These are phyloP conservation scores for Talaromyces verruculosus DNA, from an alignment of 2,329 filamentous ascomycete genomes.

Conservation along the genomic window DNA sequence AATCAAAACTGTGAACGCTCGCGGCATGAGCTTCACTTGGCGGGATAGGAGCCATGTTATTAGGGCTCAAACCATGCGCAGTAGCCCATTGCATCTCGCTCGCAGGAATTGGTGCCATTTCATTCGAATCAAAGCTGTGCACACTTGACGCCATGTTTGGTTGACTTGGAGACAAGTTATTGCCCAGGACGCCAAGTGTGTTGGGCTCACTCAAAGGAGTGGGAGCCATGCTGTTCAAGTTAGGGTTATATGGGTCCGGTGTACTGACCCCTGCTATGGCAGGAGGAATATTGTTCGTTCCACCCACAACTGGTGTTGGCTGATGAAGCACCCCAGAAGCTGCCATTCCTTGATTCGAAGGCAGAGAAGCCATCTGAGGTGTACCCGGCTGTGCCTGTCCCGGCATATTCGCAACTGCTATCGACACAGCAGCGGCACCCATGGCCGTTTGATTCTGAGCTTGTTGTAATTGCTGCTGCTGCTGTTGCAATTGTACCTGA, in stretches of 20 bases:
- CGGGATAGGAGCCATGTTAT: conserved; percentile 15
- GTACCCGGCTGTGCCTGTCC: background rate
- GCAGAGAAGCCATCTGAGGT: background rate
- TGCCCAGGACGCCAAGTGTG: background rate
- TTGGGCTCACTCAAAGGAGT: background rate
- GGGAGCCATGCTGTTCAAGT: background rate
- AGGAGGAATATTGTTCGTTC: background rate
- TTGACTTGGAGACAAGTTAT: background rate
- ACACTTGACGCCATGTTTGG: background rate
- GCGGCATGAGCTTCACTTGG: background rate
- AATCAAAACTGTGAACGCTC: background rate
- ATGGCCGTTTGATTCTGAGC: conserved; percentile 1
- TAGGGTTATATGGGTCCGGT: background rate
- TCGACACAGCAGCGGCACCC: background rate
- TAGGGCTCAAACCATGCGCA: background rate
- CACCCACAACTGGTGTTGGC: background rate
- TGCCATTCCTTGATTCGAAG: background rate
- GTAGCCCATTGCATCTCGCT: background rate
- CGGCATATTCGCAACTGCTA: background rate
- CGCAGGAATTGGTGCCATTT: conserved; percentile 9
- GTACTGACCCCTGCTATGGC: background rate
- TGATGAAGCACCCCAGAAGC: background rate
- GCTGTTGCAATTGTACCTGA: conserved; percentile 11
- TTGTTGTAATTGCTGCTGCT: conserved; percentile 5
- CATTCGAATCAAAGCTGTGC: background rate